phyloP scores from a whole-genome alignment of 768 basidiomycete genomes.

The Filobasidium wieringae region DNA sequence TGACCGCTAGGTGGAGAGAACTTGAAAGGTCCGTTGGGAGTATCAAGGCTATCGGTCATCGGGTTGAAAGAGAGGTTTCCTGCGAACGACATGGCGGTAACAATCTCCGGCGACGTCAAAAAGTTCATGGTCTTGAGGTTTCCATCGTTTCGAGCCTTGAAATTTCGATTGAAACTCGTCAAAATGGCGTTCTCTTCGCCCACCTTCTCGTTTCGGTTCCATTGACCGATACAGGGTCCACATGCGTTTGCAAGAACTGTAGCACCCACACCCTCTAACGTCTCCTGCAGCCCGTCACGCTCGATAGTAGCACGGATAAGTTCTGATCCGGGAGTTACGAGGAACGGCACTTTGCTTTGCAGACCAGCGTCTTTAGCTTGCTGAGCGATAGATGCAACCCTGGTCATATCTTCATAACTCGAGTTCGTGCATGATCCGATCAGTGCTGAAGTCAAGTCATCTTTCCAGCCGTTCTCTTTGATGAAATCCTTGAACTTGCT shows the following conservation, averaged over 20 bases:
- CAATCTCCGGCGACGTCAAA: constrained; percentile 88
- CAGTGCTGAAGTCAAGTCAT: constrained; percentile 75
- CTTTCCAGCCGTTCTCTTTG: constrained; percentile 75
- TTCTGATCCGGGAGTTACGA: constrained; percentile 49
- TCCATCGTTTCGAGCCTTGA: constrained; percentile 93
- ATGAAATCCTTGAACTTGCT: constrained; percentile 76
- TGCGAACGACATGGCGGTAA: constrained; percentile 94
- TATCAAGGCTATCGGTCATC: constrained; percentile 56
- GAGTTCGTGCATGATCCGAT: constrained; percentile 99
- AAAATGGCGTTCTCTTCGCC: constrained; percentile 90
- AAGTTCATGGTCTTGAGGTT: constrained; percentile 91
- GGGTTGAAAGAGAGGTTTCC: constrained; percentile 92
- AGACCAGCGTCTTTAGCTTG: constrained; percentile 80
- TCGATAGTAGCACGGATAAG: constrained; percentile 97
- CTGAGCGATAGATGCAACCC: constrained; percentile 76
- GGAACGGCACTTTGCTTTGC: constrained; percentile 49
- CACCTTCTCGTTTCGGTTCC: constrained; percentile 82
- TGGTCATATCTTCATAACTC: constrained; percentile 78
- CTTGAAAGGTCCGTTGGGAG: constrained; percentile 65
- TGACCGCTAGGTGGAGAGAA: constrained; percentile 74
- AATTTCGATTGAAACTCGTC: constrained; percentile 91
- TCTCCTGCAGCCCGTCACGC: constrained; percentile 72
- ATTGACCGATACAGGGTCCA: constrained; percentile 98
- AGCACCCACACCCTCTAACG: constrained; percentile 79
- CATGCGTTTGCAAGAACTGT: constrained; percentile 94